phyloP scores from a whole-genome alignment of 345 rosid genomes.

The Trapa bicornis region DNA sequence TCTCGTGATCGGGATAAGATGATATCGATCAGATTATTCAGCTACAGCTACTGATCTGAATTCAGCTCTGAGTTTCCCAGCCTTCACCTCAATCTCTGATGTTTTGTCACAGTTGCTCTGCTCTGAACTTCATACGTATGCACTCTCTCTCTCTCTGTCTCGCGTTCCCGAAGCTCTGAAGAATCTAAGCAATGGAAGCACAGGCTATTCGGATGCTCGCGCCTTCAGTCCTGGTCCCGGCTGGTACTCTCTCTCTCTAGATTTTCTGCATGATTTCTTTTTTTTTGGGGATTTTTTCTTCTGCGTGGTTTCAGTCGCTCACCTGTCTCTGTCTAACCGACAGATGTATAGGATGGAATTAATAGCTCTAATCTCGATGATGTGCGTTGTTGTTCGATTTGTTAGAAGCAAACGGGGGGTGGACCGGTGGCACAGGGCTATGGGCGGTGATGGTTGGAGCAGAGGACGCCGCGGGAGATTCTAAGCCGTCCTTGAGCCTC shows the following conservation, averaged over 20 bases:
- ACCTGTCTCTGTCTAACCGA: neutral
- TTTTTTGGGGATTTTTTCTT: no score
- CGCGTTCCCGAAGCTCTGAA: neutral
- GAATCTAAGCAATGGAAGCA: neutral
- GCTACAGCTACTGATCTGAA: neutral
- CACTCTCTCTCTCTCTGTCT: neutral
- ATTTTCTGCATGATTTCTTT: no score
- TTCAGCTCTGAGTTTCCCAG: neutral
- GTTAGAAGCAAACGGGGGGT: neutral
- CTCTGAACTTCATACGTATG: neutral
- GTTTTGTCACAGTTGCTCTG: neutral
- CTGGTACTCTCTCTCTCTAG: no score
- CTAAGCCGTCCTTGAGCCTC: slow-evolving; percentile 1
- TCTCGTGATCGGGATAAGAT: no score
- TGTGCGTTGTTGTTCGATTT: neutral
- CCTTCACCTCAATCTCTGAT: no score
- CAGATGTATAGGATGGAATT: no score
- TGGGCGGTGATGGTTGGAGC: neutral
- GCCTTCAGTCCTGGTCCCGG: neutral
- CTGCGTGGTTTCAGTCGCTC: neutral
- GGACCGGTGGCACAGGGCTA: neutral
- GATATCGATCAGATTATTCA: neutral
- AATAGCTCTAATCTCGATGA: neutral
- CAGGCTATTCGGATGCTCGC: neutral
- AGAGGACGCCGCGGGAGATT: neutral